Conservation (phyloP, 192 early-diverging fungal genomes). For the Coemansia sp. region DNA sequence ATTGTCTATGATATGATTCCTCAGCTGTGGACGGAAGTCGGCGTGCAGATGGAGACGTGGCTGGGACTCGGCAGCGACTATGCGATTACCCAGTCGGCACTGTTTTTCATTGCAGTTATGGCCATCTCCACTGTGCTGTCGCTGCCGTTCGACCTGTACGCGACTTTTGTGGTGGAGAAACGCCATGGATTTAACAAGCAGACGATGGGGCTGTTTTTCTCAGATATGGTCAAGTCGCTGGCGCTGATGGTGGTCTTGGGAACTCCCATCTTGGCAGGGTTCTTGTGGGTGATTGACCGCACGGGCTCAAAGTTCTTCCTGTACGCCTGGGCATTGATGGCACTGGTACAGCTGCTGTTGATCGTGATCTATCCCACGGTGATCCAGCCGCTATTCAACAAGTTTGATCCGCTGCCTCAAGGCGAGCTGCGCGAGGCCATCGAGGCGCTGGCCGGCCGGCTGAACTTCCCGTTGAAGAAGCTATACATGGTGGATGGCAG, state of each 20-base stretch:
- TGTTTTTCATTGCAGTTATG: constrained; percentile 65
- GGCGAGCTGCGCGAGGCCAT: constrained; percentile 80
- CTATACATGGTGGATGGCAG: constrained; percentile 95
- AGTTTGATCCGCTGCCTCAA: constrained; percentile 78
- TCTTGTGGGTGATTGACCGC: constrained; percentile 78
- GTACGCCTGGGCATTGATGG: constrained; percentile 89
- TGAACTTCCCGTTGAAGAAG: constrained; percentile 90
- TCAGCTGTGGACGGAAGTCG: constrained; percentile 66
- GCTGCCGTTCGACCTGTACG: constrained; percentile 81
- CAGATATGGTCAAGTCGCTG: constrained; percentile 74
- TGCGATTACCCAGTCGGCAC: constrained; percentile 81
- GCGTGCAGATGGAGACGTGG: constrained; percentile 50
- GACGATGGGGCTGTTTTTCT: constrained; percentile 73
- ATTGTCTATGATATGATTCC: constrained; percentile 72
- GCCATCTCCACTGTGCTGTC: constrained; percentile 61
- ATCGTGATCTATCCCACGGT: constrained; percentile 88
- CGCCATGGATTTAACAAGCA: constrained; percentile 96
- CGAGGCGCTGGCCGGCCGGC: constrained; percentile 72
- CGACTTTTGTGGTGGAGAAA: constrained; percentile 93
- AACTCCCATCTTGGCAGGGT: constrained; percentile 72
- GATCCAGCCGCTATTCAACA: constrained; percentile 99
- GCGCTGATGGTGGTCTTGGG: constrained; percentile 70
- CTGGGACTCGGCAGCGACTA: constrained; percentile 63
- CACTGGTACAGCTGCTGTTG: constrained; percentile 67
- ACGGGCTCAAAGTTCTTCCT: constrained; percentile 83